Evolutionary conservation across 805 yeast species (phyloP).

Genomic region (Zygoascus ofunaensis): DNA sequence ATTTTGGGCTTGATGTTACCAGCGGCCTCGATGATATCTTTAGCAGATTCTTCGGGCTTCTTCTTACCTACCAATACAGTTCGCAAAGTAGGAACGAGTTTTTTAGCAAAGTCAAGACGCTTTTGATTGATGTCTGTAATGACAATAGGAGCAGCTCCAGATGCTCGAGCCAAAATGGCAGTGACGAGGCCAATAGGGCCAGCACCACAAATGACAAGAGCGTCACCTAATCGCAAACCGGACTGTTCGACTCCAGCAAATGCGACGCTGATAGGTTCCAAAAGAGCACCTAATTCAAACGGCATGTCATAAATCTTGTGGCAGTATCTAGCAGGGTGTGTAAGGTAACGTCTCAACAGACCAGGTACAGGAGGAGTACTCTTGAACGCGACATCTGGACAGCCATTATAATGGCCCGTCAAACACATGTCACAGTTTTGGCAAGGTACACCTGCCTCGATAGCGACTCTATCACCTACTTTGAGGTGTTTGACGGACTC

Average conservation of each 20-base stretch:
- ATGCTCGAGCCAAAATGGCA: constrained; percentile 40
- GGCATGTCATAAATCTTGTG: constrained; percentile 34
- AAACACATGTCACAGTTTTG: constrained; percentile 29
- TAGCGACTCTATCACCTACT: constrained; percentile 37
- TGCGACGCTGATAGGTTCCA: constrained; percentile 48
- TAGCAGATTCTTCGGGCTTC: constrained; percentile 26
- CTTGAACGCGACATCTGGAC: constrained; percentile 30
- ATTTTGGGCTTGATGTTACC: constrained; percentile 38
- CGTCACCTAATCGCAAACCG: constrained; percentile 40
- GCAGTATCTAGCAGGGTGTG: constrained; percentile 32
- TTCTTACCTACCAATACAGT: constrained; percentile 37
- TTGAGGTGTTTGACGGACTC: constrained; percentile 37
- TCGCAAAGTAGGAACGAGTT: constrained; percentile 37
- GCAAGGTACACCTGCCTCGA: constrained; percentile 49
- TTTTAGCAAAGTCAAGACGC: constrained; percentile 40
- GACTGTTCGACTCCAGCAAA: constrained; percentile 44
- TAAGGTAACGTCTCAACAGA: constrained; percentile 28
- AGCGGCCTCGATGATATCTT: constrained; percentile 25
- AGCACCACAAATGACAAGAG: constrained; percentile 43
- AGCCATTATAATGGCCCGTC: constrained; percentile 31
- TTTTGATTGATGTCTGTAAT: constrained; percentile 40
- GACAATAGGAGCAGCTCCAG: constrained; percentile 45
- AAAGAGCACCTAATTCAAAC: constrained; percentile 45
- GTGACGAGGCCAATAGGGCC: constrained; percentile 52
- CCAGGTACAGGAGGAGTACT: constrained; percentile 33